phyloP scores from a whole-genome alignment of 306 rosid species.

The Spatholobus suberectus region DNA sequence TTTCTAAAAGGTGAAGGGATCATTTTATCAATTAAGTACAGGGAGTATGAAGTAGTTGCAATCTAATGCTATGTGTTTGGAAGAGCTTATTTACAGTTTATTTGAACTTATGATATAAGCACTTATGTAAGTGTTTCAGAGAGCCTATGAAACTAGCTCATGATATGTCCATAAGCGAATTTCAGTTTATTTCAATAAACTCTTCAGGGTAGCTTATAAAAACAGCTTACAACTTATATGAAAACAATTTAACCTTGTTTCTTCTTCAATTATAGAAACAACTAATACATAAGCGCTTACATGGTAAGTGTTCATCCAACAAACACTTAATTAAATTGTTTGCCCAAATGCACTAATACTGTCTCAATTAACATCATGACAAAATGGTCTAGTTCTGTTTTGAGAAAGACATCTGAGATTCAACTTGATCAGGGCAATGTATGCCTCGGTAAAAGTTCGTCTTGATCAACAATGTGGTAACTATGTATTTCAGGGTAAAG shows the following conservation, averaged over 20 bases:
- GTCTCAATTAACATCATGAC: neutral
- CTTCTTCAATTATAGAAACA: neutral
- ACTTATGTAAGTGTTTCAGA: neutral
- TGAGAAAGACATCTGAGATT: constrained; percentile 15
- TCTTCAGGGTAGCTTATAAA: neutral
- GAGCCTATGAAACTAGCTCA: neutral
- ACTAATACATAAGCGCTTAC: neutral
- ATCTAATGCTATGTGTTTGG: neutral
- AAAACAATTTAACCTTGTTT: neutral
- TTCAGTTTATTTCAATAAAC: neutral
- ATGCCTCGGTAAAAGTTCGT: constrained; percentile 7
- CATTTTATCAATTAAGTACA: constrained; percentile 11
- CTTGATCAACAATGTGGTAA: constrained; percentile 34
- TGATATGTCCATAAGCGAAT: neutral
- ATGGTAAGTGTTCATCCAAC: neutral
- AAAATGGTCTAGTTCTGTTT: constrained; percentile 20
- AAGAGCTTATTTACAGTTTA: neutral
- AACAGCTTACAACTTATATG: neutral
- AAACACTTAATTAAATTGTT: neutral
- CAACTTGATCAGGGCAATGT: neutral
- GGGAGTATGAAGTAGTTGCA: constrained; percentile 22
- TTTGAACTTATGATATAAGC: neutral
- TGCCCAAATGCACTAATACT: neutral
- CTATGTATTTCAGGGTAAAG: constrained; percentile 72
- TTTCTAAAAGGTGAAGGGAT: neutral